Base-by-base conservation (phyloP, 495 filamentous ascomycete species). In the Friedmanniomyces simplex region DNA sequence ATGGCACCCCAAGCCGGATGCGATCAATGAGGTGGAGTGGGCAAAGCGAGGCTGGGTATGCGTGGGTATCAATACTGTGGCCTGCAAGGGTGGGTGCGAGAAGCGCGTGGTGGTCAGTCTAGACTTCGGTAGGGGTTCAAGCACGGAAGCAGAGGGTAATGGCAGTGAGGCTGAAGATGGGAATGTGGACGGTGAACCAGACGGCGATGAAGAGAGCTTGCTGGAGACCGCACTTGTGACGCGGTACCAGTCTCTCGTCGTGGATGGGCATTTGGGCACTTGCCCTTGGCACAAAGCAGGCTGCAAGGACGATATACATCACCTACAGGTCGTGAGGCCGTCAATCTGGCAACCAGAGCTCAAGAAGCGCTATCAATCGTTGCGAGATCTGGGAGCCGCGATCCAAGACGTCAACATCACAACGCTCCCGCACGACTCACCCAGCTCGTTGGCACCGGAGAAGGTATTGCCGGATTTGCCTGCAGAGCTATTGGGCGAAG, bases 31-130 rank as follows among this genome's bases (percentile, higher is more conserved):
- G 71, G 86, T 96, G 6, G 83, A 88, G 70, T 98, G 94, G 94
- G 90, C 91, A 7, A 96, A 91, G 74, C 77, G 86, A 30, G 93
- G 93, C 1, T 98, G 93, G 93, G 77, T 82, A 1, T 96, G 91
- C 67, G 79, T 84, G 21, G 86, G 84, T 61, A 82, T 82, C 62
- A 86, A 93, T 69, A 82, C 84, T 12, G 90, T 97, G 37, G 79
- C 79, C 24, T 98, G 93, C 70, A 76, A 82, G 14, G 82, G 81
- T 30, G 81, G 91, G 4, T 97, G 93, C 67, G 82, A 82, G 58
- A 80, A 82, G 58, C 86, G 93, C 61, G 75, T 96, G 24, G 79
- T 89, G 2, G 86, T 98, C 25, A 86, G 83, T 68, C 74, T 94
- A 16, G 39, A 45, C 49, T 32, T 63, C 57, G 36, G 60, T 52